These are phyloP conservation scores for Rubroshorea leprosula DNA, from an alignment of 345 rosid genomes.

Conservation along the genomic window DNA sequence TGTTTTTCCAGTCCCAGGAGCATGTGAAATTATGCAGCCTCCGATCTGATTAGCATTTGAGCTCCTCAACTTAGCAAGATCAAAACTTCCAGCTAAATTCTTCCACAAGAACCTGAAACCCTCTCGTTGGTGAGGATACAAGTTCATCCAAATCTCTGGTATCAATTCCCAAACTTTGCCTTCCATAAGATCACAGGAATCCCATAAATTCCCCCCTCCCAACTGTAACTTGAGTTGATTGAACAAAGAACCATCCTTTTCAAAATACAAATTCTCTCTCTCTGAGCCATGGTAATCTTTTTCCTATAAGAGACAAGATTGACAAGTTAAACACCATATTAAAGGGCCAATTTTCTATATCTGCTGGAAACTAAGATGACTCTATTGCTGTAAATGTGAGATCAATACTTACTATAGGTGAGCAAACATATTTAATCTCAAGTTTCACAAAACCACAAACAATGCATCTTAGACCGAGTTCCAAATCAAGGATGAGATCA, in stretches of 20 bases:
- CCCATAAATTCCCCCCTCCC: neutral
- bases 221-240: conserved; percentile 16
- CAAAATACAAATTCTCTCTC: neutral
- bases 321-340: too few relatives aligned
- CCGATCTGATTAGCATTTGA: conserved; percentile 12
- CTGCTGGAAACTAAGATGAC: neutral
- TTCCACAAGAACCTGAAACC: conserved; percentile 83
- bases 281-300: neutral
- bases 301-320: neutral
- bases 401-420: neutral
- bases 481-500: neutral
- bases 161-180: conserved; percentile 71
- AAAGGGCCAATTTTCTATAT: too few relatives aligned
- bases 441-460: neutral
- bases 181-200: conserved; percentile 2
- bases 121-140: conserved; percentile 69
- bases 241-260: conserved; percentile 9
- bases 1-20: conserved; percentile 87
- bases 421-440: neutral
- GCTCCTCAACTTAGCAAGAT: conserved; percentile 41
- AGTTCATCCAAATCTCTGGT: conserved; percentile 38
- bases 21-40: conserved; percentile 82
- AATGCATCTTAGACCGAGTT: neutral
- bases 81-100: conserved; percentile 55
- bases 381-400: neutral